These are phyloP conservation scores for Telfairia occidentalis DNA, from an alignment of 331 rosid species.

Conservation along the genomic window DNA sequence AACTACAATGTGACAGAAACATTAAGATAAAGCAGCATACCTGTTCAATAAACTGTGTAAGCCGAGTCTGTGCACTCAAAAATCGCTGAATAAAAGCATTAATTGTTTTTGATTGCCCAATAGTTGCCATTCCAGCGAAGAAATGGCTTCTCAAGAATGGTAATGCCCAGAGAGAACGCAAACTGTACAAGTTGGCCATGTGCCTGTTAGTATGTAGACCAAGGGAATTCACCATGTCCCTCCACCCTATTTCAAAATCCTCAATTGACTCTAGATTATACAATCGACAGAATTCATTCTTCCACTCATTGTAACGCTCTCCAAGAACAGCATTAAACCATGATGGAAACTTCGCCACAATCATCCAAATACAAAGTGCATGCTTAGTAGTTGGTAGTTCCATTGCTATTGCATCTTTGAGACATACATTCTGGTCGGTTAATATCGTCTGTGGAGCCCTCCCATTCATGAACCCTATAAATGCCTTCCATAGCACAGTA, in stretches of 20 bases:
- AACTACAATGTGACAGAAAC: background rate
- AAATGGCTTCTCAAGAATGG: slow-evolving; percentile 91
- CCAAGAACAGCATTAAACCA: slow-evolving; percentile 97
- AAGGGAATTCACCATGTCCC: slow-evolving; percentile 75
- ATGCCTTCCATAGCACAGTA: slow-evolving; percentile 48
- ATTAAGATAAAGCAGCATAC: slow-evolving; percentile 25
- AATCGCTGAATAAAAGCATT: slow-evolving; percentile 92
- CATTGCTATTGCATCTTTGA: slow-evolving; percentile 72
- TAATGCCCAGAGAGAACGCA: slow-evolving; percentile 75
- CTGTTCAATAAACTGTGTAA: slow-evolving; percentile 87
- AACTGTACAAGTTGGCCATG: slow-evolving; percentile 60
- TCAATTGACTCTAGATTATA: slow-evolving; percentile 79
- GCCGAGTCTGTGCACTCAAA: slow-evolving; percentile 87
- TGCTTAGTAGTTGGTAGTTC: slow-evolving; percentile 75
- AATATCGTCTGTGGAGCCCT: slow-evolving; percentile 83
- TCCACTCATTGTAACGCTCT: slow-evolving; percentile 95
- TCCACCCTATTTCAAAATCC: slow-evolving; percentile 90
- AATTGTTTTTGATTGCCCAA: slow-evolving; percentile 80
- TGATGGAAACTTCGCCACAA: slow-evolving; percentile 90
- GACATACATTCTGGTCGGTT: slow-evolving; percentile 83
- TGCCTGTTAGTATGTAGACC: slow-evolving; percentile 84
- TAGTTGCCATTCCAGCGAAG: slow-evolving; percentile 82
- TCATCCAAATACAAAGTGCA: slow-evolving; percentile 95
- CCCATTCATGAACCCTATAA: slow-evolving; percentile 85
- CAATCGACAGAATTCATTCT: slow-evolving; percentile 71